Percentiles rank a stretch among this genome's conserved stretches.
Evolutionary conservation across 805 yeast species (phyloP).

Genomic region (Saccharomycopsis oosterbeekiorum): DNA sequence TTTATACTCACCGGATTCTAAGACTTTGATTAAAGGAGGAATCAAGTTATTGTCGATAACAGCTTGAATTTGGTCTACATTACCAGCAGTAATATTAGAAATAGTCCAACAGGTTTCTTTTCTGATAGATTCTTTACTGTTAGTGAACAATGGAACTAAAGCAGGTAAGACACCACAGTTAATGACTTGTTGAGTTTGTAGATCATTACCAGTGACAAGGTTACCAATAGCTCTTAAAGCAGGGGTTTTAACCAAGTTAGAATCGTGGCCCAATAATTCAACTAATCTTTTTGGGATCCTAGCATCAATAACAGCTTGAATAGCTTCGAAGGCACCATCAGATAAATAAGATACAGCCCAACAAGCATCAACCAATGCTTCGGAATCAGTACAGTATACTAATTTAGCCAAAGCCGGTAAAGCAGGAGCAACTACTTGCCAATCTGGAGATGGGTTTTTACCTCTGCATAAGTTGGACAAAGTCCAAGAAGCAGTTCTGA

Average conservation of each 20-base stretch:
- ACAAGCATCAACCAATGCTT: constrained; percentile 93
- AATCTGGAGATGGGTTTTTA: constrained; percentile 91
- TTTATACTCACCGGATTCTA: constrained; percentile 81
- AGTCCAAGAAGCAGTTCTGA: constrained; percentile 98
- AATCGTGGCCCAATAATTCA: constrained; percentile 76
- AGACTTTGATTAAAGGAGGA: constrained; percentile 77
- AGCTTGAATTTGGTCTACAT: constrained; percentile 89
- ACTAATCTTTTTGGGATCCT: constrained; percentile 92
- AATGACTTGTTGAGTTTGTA: constrained; percentile 90
- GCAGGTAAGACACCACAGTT: constrained; percentile 89
- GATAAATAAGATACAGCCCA: constrained; percentile 96
- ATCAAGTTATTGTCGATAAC: constrained; percentile 90
- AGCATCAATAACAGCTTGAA: constrained; percentile 94
- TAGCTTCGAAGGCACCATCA: constrained; percentile 88
- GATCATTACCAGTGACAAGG: constrained; percentile 93
- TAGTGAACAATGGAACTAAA: constrained; percentile 64
- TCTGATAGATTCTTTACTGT: constrained; percentile 84
- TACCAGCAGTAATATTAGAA: constrained; percentile 97
- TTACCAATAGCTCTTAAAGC: constrained; percentile 96
- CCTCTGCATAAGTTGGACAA: constrained; percentile 95
- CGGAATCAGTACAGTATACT: constrained; percentile 83
- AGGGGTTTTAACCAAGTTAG: constrained; percentile 88
- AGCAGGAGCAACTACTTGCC: constrained; percentile 79
- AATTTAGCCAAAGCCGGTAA: constrained; percentile 87
- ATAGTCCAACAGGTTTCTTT: constrained; percentile 99